Evolutionary conservation across 331 rosid species (phyloP), one percentile per base, ranked within the genome.

Genomic region (Pyracantha coccinea): DNA sequence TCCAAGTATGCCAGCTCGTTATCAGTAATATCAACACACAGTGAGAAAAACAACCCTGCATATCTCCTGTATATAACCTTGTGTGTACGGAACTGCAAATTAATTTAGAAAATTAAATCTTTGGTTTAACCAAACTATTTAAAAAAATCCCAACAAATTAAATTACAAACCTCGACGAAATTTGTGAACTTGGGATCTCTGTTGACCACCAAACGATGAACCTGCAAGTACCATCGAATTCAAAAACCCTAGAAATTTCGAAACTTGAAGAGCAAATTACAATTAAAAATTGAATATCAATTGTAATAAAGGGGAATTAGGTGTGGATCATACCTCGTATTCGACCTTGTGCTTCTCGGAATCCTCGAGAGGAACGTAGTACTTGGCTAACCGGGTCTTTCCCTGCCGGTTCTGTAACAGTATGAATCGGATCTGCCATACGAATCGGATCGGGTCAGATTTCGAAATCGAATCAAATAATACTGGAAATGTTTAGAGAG

Each of bases 301-400:
- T 25, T 23, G 12, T 1, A 20, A 55, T 7, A 23, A 24, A 59
- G 24, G 5, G 44, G 2, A 76, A 6, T 9, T 28, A 44, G 66
- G 68, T 25, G 68, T 20, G 1, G 45, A 73, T 23, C 68, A 23
- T 65, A 93, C 98, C 99, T 94, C 99, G 86, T 94, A 94, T 79
- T 94, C 99, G 67, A 94, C 97, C 85, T 91, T 94, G 81, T 94
- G 97, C 69, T 94, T 94, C 90, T 94, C 99, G 71, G 97, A 91
- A 75, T 94, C 99, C 87, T 94, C 99, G 68, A 94, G 97, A 70
- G 99, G 99, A 87, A 94, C 97, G 47, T 94, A 94, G 88, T 94
- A 94, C 78, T 94, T 94, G 74, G 99, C 97, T 19, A 84, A 62
- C 50, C 91, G 91, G 57, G 91, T 87, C 84, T 87, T 87, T 2